Evolutionary conservation across 768 basidiomycete genomes (phyloP).

Genomic region (Aureoboletus auriporus): DNA sequence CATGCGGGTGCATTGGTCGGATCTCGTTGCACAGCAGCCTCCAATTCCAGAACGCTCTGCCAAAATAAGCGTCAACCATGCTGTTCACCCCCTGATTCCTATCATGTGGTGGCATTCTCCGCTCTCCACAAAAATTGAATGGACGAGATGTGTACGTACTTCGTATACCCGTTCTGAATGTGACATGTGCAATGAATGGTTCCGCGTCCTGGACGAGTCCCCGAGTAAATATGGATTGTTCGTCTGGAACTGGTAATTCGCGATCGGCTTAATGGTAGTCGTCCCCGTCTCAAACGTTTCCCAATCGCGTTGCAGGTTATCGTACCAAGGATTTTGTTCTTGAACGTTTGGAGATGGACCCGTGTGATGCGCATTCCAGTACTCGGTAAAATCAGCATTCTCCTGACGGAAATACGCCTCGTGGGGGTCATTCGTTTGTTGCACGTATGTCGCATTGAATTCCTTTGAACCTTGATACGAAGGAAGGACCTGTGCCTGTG

Average conservation of each 20-base stretch:
- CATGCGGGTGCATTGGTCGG: slow-evolving; percentile 70
- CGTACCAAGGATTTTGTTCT: slow-evolving; percentile 49
- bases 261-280: slow-evolving; percentile 54
- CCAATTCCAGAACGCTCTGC: slow-evolving; percentile 83
- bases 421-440: slow-evolving; percentile 39
- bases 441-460: slow-evolving; percentile 14
- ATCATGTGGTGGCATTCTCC: slow-evolving; percentile 7
- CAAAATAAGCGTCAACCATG: slow-evolving; percentile 18
- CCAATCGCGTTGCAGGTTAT: slow-evolving; percentile 67
- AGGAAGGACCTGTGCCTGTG: slow-evolving; percentile 9
- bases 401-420: slow-evolving; percentile 71
- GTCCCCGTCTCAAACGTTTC: slow-evolving; percentile 76
- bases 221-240: slow-evolving; percentile 77
- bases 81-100: slow-evolving; percentile 3
- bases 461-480: slow-evolving; percentile 19
- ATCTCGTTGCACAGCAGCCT: slow-evolving; percentile 83
- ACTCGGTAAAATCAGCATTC: slow-evolving; percentile 60
- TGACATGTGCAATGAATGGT: slow-evolving; percentile 38
- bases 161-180: slow-evolving; percentile 32
- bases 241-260: slow-evolving; percentile 65
- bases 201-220: slow-evolving; percentile 47
- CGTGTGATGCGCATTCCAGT: slow-evolving; percentile 49
- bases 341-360: slow-evolving; percentile 17
- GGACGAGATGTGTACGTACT: slow-evolving; percentile 29
- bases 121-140: slow-evolving; percentile 11